Percentiles rank a stretch among this genome's conserved stretches.
Conservation (phyloP, 2,329 filamentous ascomycete species). For the Xylariaceae sp. region DNA sequence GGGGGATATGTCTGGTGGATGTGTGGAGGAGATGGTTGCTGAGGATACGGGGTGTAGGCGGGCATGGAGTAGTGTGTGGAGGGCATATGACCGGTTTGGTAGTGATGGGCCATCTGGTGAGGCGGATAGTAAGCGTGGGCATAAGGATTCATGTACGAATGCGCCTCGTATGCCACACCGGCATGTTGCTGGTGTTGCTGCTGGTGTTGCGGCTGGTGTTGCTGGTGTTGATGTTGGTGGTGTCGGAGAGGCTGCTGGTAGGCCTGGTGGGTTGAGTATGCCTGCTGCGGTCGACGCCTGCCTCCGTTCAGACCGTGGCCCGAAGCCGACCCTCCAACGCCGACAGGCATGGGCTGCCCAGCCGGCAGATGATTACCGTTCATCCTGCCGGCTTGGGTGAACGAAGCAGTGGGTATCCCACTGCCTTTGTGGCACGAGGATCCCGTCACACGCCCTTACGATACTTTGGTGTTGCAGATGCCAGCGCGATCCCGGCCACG, state of each 20-base stretch:
- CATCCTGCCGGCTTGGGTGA: constrained; percentile 69
- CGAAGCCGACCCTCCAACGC: constrained; percentile 29
- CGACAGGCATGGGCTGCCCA: constrained; percentile 59
- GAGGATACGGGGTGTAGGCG: constrained; percentile 42
- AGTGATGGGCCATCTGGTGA: constrained; percentile 53
- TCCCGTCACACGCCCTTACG: constrained; percentile 3
- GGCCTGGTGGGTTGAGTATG: constrained; percentile 36
- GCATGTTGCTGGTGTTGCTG: constrained; percentile 32
- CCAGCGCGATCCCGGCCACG: constrained; percentile 2
- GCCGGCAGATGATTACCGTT: constrained; percentile 72
- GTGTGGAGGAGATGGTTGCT: constrained; percentile 30
- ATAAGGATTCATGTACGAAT: constrained; percentile 48
- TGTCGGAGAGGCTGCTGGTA: constrained; percentile 35
- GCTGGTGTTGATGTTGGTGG: constrained; percentile 32
- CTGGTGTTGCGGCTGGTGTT: constrained; percentile 28
- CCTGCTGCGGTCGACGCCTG: constrained; percentile 38
- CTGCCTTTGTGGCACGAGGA: constrained; percentile 21
- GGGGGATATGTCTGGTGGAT: constrained; percentile 53
- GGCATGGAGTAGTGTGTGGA: constrained; percentile 43
- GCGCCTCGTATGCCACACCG: constrained; percentile 44
- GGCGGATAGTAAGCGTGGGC: constrained; percentile 45
- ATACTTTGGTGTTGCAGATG: constrained; percentile 4
- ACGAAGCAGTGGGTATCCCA: constrained; percentile 33
- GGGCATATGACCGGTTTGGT: constrained; percentile 50
- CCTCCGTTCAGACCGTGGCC: constrained; percentile 32